Conservation (phyloP, 495 filamentous ascomycete species). For the Penicillium antarcticum region DNA sequence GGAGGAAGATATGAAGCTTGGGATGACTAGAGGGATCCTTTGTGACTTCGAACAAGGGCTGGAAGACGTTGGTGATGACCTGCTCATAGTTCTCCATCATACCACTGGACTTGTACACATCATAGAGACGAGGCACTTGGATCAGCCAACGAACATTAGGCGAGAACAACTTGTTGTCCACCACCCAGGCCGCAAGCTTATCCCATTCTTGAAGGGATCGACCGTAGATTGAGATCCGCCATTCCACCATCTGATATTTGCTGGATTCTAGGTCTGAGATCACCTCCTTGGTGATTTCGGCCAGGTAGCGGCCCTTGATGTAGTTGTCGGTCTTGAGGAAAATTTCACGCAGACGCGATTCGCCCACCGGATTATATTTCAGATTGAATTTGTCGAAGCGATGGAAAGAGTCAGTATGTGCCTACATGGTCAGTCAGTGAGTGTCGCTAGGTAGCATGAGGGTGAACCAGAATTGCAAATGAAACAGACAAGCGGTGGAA, state of each 20-base stretch:
- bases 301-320: constrained; percentile 91
- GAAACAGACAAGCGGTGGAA: background rate
- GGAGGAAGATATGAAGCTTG: constrained; percentile 91
- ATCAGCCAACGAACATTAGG: constrained; percentile 98
- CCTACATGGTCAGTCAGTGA: constrained; percentile 43
- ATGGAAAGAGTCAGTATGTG: constrained; percentile 97
- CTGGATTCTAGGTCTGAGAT: constrained; percentile 97
- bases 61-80: constrained; percentile 87
- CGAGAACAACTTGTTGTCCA: constrained; percentile 96
- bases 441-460: background rate
- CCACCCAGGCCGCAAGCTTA: constrained; percentile 96
- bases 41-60: constrained; percentile 92
- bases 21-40: constrained; percentile 81
- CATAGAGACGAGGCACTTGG: constrained; percentile 90
- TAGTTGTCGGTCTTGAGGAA: constrained; percentile 99
- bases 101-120: constrained; percentile 86
- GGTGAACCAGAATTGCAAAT: background rate
- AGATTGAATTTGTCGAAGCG: constrained; percentile 99
- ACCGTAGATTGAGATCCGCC: constrained; percentile 96
- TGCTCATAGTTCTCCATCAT: constrained; percentile 89
- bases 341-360: constrained; percentile 90
- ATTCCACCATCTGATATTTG: constrained; percentile 99
- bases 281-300: constrained; percentile 96
- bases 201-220: constrained; percentile 93
- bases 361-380: constrained; percentile 97